Percentiles rank a stretch among this genome's conserved stretches.
phyloP scores from a whole-genome alignment of 1,284 basidiomycete species.

The Xanthoconium separans region DNA sequence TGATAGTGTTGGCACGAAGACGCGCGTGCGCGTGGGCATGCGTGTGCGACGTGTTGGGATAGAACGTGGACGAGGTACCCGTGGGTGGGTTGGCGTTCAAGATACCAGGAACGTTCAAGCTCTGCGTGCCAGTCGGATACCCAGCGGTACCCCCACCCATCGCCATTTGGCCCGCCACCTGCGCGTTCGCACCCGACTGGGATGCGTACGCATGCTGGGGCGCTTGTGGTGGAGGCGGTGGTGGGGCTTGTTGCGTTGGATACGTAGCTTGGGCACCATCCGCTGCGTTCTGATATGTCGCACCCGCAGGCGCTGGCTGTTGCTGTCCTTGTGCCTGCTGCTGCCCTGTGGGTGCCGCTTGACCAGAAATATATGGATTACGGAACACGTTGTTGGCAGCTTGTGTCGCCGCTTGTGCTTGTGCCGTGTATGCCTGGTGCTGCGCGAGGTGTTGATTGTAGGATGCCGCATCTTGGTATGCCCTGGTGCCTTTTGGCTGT shows the following conservation, averaged over 20 bases:
- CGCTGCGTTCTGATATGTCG: slow-evolving; percentile 21
- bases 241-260: slow-evolving; percentile 20
- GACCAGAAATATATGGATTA: slow-evolving; percentile 69
- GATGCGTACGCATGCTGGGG: slow-evolving; percentile 27
- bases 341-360: slow-evolving; percentile 36
- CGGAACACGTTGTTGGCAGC: slow-evolving; percentile 65
- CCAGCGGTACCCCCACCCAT: slow-evolving; percentile 37
- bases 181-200: slow-evolving; percentile 23
- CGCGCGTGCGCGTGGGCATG: slow-evolving; percentile 45
- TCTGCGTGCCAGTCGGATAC: slow-evolving; percentile 37
- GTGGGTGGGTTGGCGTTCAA: slow-evolving; percentile 46
- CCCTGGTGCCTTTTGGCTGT: slow-evolving; percentile 75
- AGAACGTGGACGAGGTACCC: slow-evolving; percentile 58
- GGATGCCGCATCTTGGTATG: slow-evolving; percentile 89
- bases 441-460: slow-evolving; percentile 95
- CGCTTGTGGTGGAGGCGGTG: slow-evolving; percentile 34
- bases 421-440: slow-evolving; percentile 91
- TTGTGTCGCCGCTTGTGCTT: slow-evolving; percentile 68
- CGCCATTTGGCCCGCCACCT: slow-evolving; percentile 20
- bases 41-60: slow-evolving; percentile 44
- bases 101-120: slow-evolving; percentile 35
- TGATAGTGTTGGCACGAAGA: slow-evolving; percentile 86
- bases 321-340: slow-evolving; percentile 33
- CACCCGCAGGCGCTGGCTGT: slow-evolving; percentile 31
- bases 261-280: slow-evolving; percentile 21